Base-by-base conservation (phyloP, 139 green algal species). In the Chlorella sp. region DNA sequence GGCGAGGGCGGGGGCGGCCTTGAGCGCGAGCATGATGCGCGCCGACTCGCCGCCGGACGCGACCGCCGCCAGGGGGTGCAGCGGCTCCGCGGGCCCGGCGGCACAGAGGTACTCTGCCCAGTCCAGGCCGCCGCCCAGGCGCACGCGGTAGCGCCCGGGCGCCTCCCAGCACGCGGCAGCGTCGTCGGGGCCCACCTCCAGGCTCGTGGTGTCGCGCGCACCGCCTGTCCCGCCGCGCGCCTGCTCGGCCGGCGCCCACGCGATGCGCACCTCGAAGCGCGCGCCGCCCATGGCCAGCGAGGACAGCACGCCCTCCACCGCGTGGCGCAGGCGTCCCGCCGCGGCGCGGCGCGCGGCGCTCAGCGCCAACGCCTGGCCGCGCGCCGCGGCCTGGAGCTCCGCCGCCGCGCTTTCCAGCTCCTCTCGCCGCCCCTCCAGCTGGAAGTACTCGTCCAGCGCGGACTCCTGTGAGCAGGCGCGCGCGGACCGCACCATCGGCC, bases 11-110 rank as follows among this genome's bases (percentile, higher is more conserved):
- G 89, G 90, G 14, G 90, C 92, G 27, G 91, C 89, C 70, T 96
- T 96, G 17, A 97, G 85, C 0, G 92, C 92, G 21, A 97, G 82
- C 91, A 96, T 94, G 43, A 97, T 70, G 15, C 92, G 88, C 0
- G 91, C 87, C 15, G 68, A 82, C 74, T 97, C 92, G 5, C 92
- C 92, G 42, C 92, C 92, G 9, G 89, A 95, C 2, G 91, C 92
- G 19, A 92, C 85, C 0, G 79, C 78, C 23, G 81, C 79, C 73
- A 97, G 84, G 23, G 91, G 82, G 43, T 88, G 82, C 62, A 96
- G 80, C 21, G 91, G 89, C 86, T 97, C 92, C 5, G 76, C 55
- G 0, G 87, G 92, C 25, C 92, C 91, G 5, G 92, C 85, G 17
- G 88, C 82, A 46, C 94, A 77, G 60, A 93, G 77, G 43, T 95